Base-by-base conservation (phyloP, 106 monocot species). In the Apostasia ramifera region DNA sequence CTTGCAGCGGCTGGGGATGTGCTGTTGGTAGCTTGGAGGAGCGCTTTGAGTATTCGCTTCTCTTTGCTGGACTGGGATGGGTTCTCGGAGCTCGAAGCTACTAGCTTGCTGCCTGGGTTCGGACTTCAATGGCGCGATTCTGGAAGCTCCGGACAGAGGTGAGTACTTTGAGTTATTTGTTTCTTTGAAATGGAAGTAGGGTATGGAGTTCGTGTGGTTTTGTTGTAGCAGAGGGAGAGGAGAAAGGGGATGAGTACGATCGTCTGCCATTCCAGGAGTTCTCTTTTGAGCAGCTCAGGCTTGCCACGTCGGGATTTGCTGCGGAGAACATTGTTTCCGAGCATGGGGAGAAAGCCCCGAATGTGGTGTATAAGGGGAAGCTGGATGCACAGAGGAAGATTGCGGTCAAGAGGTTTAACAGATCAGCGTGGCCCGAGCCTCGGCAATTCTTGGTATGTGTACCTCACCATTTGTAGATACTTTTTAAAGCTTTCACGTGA, bases 321-420 rank as follows among this genome's bases (percentile, higher is more conserved):
- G 47, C 44, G 9, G 87, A 87, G 61, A 84, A 84, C 55, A 82
- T 87, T 68, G 91, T 87, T 4, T 91, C 91, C 3, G 91, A 91
- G 66, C 81, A 80, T 47, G 87, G 87, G 52, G 87, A 87, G 74
- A 91, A 87, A 70, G 82, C 91, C 3, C 91, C 91, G n/a, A 91
- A 91, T 75, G 79, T 91, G 44, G 91, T 91, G 1, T 91, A 87
- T 65, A 79, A 77, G 59, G 91, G 87, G 58, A 81, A 73, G 52
- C 76, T 84, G 13, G 68, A 69, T 10, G 56, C 67, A 1, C 66
- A 60, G 15, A 71, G 80, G 42, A 71, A 55, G 51, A 67, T 84
- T 45, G 84, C 80, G 41, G 66, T 84, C 6, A 84, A 84, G 76
- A 62, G 80, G 47, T 84, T 84, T 75, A 80, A 74, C 61, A 71